A percentile compares a stretch with the other conserved stretches of the same genome.
Evolutionary conservation across 768 basidiomycete species (phyloP).

Genomic region (Trametes cubensis): DNA sequence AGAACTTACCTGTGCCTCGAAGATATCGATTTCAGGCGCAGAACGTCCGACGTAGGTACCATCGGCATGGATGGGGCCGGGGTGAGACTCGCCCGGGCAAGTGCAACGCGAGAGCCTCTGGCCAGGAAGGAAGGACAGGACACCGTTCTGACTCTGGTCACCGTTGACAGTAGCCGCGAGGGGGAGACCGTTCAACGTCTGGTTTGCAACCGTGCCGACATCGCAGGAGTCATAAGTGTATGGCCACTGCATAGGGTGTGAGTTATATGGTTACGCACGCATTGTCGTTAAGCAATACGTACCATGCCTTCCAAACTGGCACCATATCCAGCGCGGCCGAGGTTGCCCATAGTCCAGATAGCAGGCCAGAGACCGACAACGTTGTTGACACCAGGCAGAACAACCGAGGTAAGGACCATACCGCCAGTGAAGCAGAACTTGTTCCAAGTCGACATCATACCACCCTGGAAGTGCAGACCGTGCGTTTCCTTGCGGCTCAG

Average conservation of each 20-base stretch:
- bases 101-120: conserved; percentile 90
- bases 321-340: conserved; percentile 88
- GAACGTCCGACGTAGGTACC: conserved; percentile 79
- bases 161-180: conserved; percentile 62
- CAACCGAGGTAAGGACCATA: conserved; percentile 64
- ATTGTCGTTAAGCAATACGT: conserved; percentile 26
- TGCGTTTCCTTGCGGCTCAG: conserved; percentile 63
- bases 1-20: conserved; percentile 72
- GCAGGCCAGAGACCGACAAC: conserved; percentile 52
- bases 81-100: conserved; percentile 79
- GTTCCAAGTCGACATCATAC: conserved; percentile 65
- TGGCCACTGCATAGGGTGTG: conserved; percentile 57
- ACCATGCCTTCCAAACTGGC: conserved; percentile 84
- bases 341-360: conserved; percentile 66
- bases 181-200: conserved; percentile 73
- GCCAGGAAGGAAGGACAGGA: conserved; percentile 72
- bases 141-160: conserved; percentile 45
- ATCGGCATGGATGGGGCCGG: conserved; percentile 75
- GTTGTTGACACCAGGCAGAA: conserved; percentile 68
- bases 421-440: conserved; percentile 92
- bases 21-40: conserved; percentile 89
- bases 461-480: conserved; percentile 41
- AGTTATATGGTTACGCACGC: not conserved
- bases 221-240: conserved; percentile 88
- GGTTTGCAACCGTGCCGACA: conserved; percentile 57